A percentile compares a stretch with the other conserved stretches of the same genome.
Conservation (phyloP, 1,284 basidiomycete species). For the Cutaneotrichosporon spelunceum region DNA sequence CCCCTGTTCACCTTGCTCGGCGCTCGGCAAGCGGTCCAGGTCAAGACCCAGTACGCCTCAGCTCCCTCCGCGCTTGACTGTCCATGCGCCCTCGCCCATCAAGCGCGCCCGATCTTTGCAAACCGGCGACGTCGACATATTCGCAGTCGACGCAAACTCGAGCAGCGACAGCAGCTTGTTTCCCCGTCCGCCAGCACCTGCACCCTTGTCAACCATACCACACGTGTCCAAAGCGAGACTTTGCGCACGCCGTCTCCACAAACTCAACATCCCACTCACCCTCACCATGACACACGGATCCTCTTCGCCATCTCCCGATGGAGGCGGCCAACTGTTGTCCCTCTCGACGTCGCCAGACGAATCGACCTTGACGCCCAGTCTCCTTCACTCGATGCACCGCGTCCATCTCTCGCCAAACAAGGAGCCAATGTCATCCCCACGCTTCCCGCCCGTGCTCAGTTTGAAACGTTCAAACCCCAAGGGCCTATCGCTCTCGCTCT, state of each 20-base stretch:
- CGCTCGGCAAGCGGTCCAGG: constrained; percentile 6
- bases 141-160: not conserved
- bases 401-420: constrained; percentile 18
- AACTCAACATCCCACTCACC: constrained; percentile 1
- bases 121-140: not conserved
- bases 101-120: constrained; percentile 6
- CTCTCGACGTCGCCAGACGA: not conserved
- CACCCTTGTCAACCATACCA: not conserved
- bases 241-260: not conserved
- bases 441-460: constrained; percentile 24
- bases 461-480: constrained; percentile 43
- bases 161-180: not conserved
- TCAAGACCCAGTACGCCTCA: not conserved
- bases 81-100: constrained; percentile 2
- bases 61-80: not conserved
- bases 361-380: constrained; percentile 8
- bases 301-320: not conserved
- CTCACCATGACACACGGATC: not conserved
- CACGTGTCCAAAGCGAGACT: constrained; percentile 3
- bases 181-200: not conserved
- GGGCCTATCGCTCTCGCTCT: constrained; percentile 37
- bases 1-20: not conserved
- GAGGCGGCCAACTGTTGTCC: not conserved
- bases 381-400: constrained; percentile 16
- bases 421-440: constrained; percentile 4